Evolutionary conservation across 768 basidiomycete genomes (phyloP).

Genomic region (Candolleomyces aberdarensis): DNA sequence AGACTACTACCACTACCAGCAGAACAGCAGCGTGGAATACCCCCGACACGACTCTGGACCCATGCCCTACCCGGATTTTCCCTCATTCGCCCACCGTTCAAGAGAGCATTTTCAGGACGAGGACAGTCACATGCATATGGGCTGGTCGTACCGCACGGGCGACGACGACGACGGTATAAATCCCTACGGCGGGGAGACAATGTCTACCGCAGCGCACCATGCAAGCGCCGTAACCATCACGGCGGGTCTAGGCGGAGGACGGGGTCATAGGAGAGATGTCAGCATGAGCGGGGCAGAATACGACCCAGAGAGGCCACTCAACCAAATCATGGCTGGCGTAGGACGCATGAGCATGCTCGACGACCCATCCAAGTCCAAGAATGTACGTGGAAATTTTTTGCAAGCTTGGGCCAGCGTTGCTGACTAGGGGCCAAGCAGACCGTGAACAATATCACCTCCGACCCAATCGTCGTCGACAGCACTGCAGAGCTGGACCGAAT

Average conservation of each 20-base stretch:
- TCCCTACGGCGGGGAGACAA: conserved; percentile 65
- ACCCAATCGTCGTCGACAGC: conserved; percentile 59
- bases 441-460: conserved; percentile 38
- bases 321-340: conserved; percentile 66
- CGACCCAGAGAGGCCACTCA: conserved; percentile 78
- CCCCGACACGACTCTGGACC: conserved; percentile 67
- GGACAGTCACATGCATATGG: conserved; percentile 44
- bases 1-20: conserved; percentile 23
- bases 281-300: conserved; percentile 78
- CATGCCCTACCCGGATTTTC: conserved; percentile 50
- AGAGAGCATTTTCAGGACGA: conserved; percentile 50
- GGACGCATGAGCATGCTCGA: conserved; percentile 57
- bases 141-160: conserved; percentile 54
- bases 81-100: conserved; percentile 59
- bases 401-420: background rate
- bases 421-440: conserved; percentile 17
- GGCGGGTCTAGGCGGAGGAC: conserved; percentile 71
- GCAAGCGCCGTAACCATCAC: conserved; percentile 84
- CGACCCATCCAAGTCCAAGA: conserved; percentile 46
- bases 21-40: conserved; percentile 61
- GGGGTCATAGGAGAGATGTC: conserved; percentile 46
- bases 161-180: conserved; percentile 66
- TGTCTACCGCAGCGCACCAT: conserved; percentile 88
- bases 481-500: conserved; percentile 61
- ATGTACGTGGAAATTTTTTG: background rate